phyloP scores from a whole-genome alignment of 805 yeast genomes.

The Candida taoyuanica region DNA sequence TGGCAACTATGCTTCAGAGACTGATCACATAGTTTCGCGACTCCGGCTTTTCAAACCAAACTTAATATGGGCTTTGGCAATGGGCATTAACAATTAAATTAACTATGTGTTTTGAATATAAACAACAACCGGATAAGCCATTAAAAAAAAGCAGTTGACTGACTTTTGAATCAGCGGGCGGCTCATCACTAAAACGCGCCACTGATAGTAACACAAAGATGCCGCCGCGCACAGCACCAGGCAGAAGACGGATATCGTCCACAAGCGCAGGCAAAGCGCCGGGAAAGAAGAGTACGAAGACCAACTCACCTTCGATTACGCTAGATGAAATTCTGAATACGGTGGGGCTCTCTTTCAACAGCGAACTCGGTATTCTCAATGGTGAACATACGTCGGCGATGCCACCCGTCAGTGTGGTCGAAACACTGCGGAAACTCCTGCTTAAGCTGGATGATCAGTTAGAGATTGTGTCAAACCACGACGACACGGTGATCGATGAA shows the following conservation, averaged over 20 bases:
- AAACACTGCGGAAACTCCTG: constrained; percentile 31
- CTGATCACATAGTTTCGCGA: too few relatives aligned
- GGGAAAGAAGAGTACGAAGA: constrained; percentile 26
- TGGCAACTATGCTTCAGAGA: too few relatives aligned
- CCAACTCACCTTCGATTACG: constrained; percentile 36
- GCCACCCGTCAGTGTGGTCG: constrained; percentile 26
- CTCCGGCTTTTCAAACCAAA: too few relatives aligned
- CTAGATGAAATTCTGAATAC: constrained; percentile 49
- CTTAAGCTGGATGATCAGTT: constrained; percentile 38
- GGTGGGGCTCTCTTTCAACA: constrained; percentile 51
- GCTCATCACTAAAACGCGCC: background rate
- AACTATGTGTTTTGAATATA: too few relatives aligned
- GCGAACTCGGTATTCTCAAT: constrained; percentile 53
- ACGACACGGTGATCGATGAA: constrained; percentile 20
- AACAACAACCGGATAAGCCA: too few relatives aligned
- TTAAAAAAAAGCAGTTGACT: too few relatives aligned
- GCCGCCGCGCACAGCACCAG: constrained; percentile 12
- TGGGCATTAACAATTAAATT: too few relatives aligned
- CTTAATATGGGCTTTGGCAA: too few relatives aligned
- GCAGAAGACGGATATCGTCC: constrained; percentile 15
- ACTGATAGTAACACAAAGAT: too few relatives aligned
- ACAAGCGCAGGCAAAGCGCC: constrained; percentile 21
- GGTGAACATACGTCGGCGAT: constrained; percentile 50
- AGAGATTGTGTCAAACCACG: constrained; percentile 28
- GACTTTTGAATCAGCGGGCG: constrained; percentile 1